Conservation (phyloP, 345 rosid genomes). For the Gynandropsis gynandra region DNA sequence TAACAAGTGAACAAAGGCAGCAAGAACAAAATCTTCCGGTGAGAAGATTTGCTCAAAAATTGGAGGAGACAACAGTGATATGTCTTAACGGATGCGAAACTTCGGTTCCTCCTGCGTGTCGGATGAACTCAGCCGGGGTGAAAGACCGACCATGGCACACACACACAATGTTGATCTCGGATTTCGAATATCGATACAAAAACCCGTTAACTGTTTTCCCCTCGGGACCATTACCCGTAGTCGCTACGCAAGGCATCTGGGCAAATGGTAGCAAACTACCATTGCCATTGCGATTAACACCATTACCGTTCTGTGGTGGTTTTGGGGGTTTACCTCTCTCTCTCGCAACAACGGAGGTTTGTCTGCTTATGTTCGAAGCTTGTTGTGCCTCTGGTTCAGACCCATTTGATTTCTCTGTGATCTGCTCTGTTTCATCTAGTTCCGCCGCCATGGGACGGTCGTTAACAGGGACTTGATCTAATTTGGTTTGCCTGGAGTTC, state of each 20-base stretch:
- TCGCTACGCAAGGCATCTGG: conserved; percentile 59
- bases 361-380: no score
- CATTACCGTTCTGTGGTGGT: conserved; percentile 24
- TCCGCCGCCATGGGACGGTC: no score
- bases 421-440: no score
- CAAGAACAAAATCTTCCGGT: neutral
- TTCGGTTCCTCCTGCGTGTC: conserved; percentile 56
- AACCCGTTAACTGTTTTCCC: conserved; percentile 73
- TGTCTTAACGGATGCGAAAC: conserved; percentile 47
- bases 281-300: conserved; percentile 1
- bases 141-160: conserved; percentile 66
- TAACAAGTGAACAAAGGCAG: neutral
- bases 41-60: conserved; percentile 14
- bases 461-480: no score
- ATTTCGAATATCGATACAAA: conserved; percentile 39
- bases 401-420: no score
- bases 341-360: neutral
- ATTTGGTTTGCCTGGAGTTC: no score
- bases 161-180: conserved; percentile 54
- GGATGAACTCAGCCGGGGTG: conserved; percentile 65
- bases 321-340: conserved; percentile 37
- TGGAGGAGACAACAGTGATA: conserved; percentile 44
- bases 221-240: conserved; percentile 56
- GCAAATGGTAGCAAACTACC: conserved; percentile 18
- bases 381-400: no score